Percentiles rank a stretch among this genome's conserved stretches.
These are phyloP conservation scores for Oropetium thomaeum DNA, from an alignment of 176 grass and related monocot species.

Conservation along the genomic window DNA sequence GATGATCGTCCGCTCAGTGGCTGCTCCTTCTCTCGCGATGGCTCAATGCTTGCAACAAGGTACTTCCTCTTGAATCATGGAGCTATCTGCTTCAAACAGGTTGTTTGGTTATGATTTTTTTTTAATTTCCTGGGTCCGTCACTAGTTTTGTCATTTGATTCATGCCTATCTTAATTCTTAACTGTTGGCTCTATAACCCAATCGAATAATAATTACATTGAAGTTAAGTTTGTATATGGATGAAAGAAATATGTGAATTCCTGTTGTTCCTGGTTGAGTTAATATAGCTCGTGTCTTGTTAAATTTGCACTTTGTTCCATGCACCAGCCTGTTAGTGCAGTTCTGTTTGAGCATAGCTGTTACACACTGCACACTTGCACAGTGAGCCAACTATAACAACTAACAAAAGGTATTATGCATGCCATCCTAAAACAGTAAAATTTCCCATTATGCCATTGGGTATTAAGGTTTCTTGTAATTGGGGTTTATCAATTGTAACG, in stretches of 20 bases:
- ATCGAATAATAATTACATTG: neutral
- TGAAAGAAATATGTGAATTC: slow-evolving; percentile 15
- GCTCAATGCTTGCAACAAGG: slow-evolving; percentile 78
- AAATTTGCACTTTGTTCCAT: neutral
- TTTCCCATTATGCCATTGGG: neutral
- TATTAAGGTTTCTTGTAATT: neutral
- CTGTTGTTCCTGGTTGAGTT: neutral
- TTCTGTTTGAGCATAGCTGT: neutral
- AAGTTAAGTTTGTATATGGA: neutral
- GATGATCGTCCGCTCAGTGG: slow-evolving; percentile 79
- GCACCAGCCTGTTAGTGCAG: neutral
- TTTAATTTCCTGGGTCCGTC: neutral
- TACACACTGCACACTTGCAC: neutral
- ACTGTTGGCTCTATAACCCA: neutral
- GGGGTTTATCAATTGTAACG: neutral
- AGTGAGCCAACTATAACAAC: neutral
- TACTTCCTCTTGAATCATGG: slow-evolving; percentile 9
- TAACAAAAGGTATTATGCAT: slow-evolving; percentile 8
- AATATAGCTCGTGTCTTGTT: neutral
- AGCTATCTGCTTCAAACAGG: too few species aligned
- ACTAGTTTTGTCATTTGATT: neutral
- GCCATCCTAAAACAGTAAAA: neutral
- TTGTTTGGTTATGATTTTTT: neutral
- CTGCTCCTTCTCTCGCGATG: slow-evolving; percentile 82
- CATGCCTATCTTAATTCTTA: neutral